Evolutionary conservation across 805 yeast species (phyloP), one percentile per base, ranked within the genome.

Genomic region (Kockiozyma suomiensis): DNA sequence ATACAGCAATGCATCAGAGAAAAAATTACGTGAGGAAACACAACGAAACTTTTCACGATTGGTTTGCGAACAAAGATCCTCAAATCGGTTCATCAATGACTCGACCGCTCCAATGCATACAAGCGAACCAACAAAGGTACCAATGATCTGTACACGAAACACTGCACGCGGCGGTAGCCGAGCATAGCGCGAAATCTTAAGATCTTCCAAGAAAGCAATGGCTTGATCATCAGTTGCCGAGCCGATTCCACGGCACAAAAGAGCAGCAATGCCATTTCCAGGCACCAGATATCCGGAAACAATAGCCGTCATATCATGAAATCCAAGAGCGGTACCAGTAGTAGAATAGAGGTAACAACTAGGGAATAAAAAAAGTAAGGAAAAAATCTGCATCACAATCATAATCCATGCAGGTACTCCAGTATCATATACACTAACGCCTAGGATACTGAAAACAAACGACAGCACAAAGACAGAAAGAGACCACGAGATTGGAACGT

Each of bases 381-480:
- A 7, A 25, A 38, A 33, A 10, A 56, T 15, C 7, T 85, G 72
- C 1, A 86, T 84, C 60, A 85, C 78, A 58, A 84, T 75, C 21
- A 86, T 73, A 1, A 85, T 86, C 86, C 86, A 85, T 17, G 83
- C 76, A 1, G 88, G 87, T 1, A 85, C 80, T 52, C 81, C 81
- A 68, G 75, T 75, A 26, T 71, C 74, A 73, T 78, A 80, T 1
- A 70, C 72, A 38, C 75, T 68, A 41, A 79, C 69, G 30, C 76
- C 70, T 10, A 75, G 76, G 26, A 60, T 53, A 23, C 52, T 49
- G 32, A 54, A 35, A 4, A 45, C 71, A 58, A 70, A 78, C 72
- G 79, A 72, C 45, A 81, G 72, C 1, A 76, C 62, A 10, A 83
- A 74, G 32, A 85, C 75, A 10, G 74, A 5, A 4, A 32, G 3